Evolutionary conservation across 495 filamentous ascomycete genomes (phyloP), one percentile per base, ranked within the genome.

Genomic region (Penicillium daleae): DNA sequence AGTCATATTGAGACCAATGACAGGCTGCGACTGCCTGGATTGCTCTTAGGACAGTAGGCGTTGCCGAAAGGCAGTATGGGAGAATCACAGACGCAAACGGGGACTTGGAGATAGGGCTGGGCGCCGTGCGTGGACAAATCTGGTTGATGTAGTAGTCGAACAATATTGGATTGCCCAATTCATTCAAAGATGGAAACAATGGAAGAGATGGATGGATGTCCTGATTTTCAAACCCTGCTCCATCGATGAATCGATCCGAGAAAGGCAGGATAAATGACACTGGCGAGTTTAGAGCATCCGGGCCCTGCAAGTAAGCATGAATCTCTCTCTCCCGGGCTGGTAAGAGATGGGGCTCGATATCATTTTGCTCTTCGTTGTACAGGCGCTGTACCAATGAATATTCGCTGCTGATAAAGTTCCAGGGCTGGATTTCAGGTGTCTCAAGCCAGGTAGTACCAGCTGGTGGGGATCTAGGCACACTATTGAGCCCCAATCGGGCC

Each of bases 81-180:
- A 66, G 60, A 35, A 66, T 56, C 19, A 66, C 60, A 17, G 64
- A 62, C 10, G 64, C 56, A 33, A 66, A 66, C 1, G 64, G 64
- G 2, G 64, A 66, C 27, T 54, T 33, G 13, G 61, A 59, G n/a
- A 24, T 3, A 2, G 59, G 39, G 29, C 26, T 61, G 26, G 46
- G 50, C 8, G 42, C 39, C 53, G 50, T 61, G 19, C 59, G 59
- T 42, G 59, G 59, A 33, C 59, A 61, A 15, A 61, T 54, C 42
- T 61, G 59, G 19, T 61, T 61, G 49, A 61, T 54, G 40, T 61
- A 61, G 19, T 61, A 61, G 37, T 61, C 59, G 49, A 61, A 61
- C n/a, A 61, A 39, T 27, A 54, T 12, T 17, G 35, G 59, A 15
- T 61, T 61, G 0, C 39, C 59, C 32, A 61, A 15, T 21, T 39